Evolutionary conservation across 495 filamentous ascomycete species (phyloP), one percentile per base, ranked within the genome.

Genomic region (Penicillium tannophilum): DNA sequence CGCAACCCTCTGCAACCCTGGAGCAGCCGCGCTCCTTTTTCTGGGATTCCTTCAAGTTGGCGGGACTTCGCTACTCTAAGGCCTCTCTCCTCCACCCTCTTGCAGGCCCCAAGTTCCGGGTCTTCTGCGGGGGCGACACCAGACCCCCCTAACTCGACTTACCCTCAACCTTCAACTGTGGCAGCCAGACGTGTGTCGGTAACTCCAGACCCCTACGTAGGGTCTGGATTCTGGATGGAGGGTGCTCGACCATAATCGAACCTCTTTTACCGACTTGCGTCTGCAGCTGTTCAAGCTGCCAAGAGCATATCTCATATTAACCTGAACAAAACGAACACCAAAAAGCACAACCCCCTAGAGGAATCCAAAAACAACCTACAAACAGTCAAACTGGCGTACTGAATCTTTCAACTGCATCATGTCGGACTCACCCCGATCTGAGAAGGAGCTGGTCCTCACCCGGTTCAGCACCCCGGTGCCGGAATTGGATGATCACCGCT

Each of bases 41-140:
- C 26, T 48, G 54, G 50, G 77, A 85, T 67, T 81, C 78, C 85
- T 88, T 84, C 93, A 98, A 97, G 87, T 97, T 98, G 94, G 94
- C 94, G 92, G 93, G 89, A 80, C 82, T 86, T 85, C 87, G 77
- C 76, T 82, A 81, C 74, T 75, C 80, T 73, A 76, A 86, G 82
- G 88, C 90, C 76, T 90, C 90, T 71, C 90, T 90, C 82, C 79
- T 88, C 69, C 89, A 90, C 83, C 93, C 93, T 83, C 91, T 97
- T 76, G 88, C 95, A 67, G 92, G 92, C 81, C 93, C 94, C 72
- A 84, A 86, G 67, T 83, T 85, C 79, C 87, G 92, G 91, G 90
- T 91, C 84, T 93, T 94, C 78, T 85, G 86, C 82, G 92, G 94
- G 87, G 91, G 89, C 82, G 90, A 93, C 81, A 94, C 92, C 82